Percentiles rank a stretch among this genome's conserved stretches.
phyloP scores from a whole-genome alignment of 768 basidiomycete genomes.

The Suillus clintonianus region DNA sequence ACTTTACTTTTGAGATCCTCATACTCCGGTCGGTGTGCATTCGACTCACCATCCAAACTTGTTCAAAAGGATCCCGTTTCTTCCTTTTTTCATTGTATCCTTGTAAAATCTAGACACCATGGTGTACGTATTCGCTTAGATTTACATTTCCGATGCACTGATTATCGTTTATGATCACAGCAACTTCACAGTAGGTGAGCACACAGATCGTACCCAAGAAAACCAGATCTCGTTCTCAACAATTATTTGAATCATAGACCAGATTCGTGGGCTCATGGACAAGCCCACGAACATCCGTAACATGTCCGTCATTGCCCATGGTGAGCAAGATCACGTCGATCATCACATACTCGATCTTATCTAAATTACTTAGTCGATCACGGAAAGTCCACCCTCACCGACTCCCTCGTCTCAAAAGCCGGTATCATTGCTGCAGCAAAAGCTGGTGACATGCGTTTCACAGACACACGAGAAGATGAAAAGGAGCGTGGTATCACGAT shows the following conservation, averaged over 20 bases:
- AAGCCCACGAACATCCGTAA: conserved; percentile 89
- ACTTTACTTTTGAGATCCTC: conserved; percentile 12
- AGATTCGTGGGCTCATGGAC: conserved; percentile 89
- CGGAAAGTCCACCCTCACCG: conserved; percentile 99
- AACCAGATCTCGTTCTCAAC: background rate
- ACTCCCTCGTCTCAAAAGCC: conserved; percentile 98
- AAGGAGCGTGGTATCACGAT: conserved; percentile 99
- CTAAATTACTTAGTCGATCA: conserved; percentile 77
- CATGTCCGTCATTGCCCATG: conserved; percentile 93
- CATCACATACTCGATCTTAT: conserved; percentile 18
- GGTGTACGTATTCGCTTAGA: conserved; percentile 63
- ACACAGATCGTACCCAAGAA: conserved; percentile 4
- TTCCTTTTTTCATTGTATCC: conserved; percentile 17
- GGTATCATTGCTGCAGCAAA: conserved; percentile 96
- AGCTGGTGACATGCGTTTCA: conserved; percentile 96
- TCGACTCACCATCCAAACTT: conserved; percentile 18
- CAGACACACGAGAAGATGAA: conserved; percentile 96
- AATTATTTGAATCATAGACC: conserved; percentile 50
- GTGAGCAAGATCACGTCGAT: conserved; percentile 43
- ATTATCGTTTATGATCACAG: conserved; percentile 44
- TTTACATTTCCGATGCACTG: conserved; percentile 19
- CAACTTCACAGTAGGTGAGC: conserved; percentile 88
- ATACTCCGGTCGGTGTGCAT: conserved; percentile 27
- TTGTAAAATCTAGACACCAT: conserved; percentile 61
- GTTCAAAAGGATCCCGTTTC: conserved; percentile 17